Evolutionary conservation across 345 rosid genomes (phyloP).

Genomic region (Euclidium syriacum): DNA sequence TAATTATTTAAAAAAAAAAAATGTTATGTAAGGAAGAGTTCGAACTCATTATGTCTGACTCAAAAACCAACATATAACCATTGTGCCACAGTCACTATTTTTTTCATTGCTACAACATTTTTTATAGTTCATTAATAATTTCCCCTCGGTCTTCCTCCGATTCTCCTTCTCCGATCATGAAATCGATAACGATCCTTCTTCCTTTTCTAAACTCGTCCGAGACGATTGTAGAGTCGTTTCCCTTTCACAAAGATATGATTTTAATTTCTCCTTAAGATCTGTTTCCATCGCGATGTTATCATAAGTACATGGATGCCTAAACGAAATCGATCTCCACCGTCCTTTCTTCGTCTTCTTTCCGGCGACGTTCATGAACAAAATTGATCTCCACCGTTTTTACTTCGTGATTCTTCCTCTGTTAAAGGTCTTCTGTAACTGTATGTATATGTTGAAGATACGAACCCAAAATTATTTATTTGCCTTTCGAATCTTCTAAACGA

Average conservation of each 20-base stretch:
- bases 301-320: slow-evolving; percentile 72
- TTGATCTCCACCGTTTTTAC: no score
- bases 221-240: slow-evolving; percentile 59
- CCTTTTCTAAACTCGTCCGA: slow-evolving; percentile 81
- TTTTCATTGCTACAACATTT: no score
- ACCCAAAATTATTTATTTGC: slow-evolving; percentile 73
- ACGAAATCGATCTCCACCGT: slow-evolving; percentile 78
- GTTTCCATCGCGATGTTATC: slow-evolving; percentile 75
- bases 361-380: slow-evolving; percentile 54
- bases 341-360: slow-evolving; percentile 25
- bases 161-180: no score
- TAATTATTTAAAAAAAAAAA: no score
- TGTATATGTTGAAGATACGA: slow-evolving; percentile 90
- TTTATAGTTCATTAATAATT: no score
- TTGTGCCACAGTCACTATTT: no score
- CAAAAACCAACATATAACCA: no score
- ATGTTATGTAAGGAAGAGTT: no score
- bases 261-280: slow-evolving; percentile 58
- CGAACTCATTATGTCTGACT: no score
- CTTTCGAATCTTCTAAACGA: slow-evolving; percentile 63
- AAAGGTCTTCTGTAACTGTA: slow-evolving; percentile 63
- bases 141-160: no score
- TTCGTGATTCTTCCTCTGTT: slow-evolving; percentile 54
- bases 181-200: no score
- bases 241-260: slow-evolving; percentile 67